These are phyloP conservation scores for Dactylonectria estremocensis DNA, from an alignment of 2,329 filamentous ascomycete species.

Conservation along the genomic window DNA sequence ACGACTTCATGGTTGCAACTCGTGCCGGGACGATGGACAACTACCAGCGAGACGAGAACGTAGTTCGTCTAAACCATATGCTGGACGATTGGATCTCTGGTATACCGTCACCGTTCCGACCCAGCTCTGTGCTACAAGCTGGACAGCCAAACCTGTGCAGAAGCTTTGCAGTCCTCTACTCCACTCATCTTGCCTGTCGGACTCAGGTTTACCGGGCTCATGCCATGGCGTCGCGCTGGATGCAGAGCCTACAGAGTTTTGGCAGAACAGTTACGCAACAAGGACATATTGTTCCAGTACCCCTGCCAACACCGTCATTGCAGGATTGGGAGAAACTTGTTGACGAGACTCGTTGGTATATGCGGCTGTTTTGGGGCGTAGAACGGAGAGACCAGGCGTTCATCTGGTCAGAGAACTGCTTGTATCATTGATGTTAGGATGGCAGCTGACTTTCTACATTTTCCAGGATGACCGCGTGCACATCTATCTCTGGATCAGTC, in stretches of 20 bases:
- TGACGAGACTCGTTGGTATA: slow-evolving; percentile 16
- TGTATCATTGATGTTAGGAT: too few species aligned
- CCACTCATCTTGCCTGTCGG: slow-evolving; percentile 15
- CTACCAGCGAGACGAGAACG: not conserved
- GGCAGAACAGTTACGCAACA: not conserved
- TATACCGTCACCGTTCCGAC: slow-evolving; percentile 3
- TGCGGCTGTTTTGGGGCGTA: slow-evolving; percentile 15
- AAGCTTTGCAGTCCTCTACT: slow-evolving; percentile 28
- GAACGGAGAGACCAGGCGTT: slow-evolving; percentile 2
- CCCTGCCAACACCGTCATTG: too few species aligned
- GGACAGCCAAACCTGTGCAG: not conserved
- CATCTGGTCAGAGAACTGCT: slow-evolving; percentile 4
- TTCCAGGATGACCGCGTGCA: slow-evolving; percentile 25
- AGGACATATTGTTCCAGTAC: not conserved
- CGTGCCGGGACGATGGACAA: too few species aligned
- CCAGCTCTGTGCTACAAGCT: not conserved
- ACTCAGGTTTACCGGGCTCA: slow-evolving; percentile 6
- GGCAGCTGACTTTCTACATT: too few species aligned
- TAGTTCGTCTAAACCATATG: not conserved
- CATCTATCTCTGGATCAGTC: slow-evolving; percentile 5
- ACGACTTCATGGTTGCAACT: slow-evolving; percentile 19
- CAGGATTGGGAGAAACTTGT: slow-evolving; percentile 29
- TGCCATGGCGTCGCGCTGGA: slow-evolving; percentile 9
- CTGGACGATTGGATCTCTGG: slow-evolving; percentile 24
- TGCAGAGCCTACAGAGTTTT: not conserved